Evolutionary conservation across 1,284 basidiomycete genomes (phyloP), one percentile per base, ranked within the genome.

Genomic region (Hemileia vastatrix): DNA sequence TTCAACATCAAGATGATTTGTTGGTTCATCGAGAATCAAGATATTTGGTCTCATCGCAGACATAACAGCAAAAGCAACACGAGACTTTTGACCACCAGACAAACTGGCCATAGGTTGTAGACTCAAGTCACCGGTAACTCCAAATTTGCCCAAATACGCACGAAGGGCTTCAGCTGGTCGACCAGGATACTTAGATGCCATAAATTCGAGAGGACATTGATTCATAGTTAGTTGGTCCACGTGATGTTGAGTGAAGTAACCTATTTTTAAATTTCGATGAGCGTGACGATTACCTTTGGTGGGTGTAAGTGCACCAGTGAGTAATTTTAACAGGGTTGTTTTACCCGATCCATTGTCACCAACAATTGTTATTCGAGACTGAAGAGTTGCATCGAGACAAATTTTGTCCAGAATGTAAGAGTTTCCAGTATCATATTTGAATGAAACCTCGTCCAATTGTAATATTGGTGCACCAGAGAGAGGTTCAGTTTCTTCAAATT

Each of bases 161-260:
- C 94, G 84, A 76, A 97, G 97, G 76, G 97, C 94, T 75, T 97
- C 93, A 76, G 97, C 95, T 4, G 84, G 90, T 78, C 87, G 88
- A 1, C 94, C 94, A 0, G 95, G 95, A 80, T 88, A 96, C 72
- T 84, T 88, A 44, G 84, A 84, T 19, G 89, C 88, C 27, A 98
- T 79, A 80, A 96, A 97, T 69, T 88, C 86, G 6, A 98, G 94
- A 0, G 92, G 87, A 13, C 84, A 86, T 81, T 94, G 83, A 3
- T 81, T 82, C 0, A 91, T 84, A 63, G 86, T 83, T 63, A 98
- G 83, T 54, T 88, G 87, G 76, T 98, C 95, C 57, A 98, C 87
- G 75, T 97, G 94, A 77, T 98, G 95, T 75, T 98, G 94, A 15
- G 92, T 89, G 76, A 95, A 95, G 79, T 95, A 94, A 23, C 86